A percentile compares a stretch with the other conserved stretches of the same genome.
Evolutionary conservation across 768 basidiomycete species (phyloP).

Genomic region (Ramaria rubella): DNA sequence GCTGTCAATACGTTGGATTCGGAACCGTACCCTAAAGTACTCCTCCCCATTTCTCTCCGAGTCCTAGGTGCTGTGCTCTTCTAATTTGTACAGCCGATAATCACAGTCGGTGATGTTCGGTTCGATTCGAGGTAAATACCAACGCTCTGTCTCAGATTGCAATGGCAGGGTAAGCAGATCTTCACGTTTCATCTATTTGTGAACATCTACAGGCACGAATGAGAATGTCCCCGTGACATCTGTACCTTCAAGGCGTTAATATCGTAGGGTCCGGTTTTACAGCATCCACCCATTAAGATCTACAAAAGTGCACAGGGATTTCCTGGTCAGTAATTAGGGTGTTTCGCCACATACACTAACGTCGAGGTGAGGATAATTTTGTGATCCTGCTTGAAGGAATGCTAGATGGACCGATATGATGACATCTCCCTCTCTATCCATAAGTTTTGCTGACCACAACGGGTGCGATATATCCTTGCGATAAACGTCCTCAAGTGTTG

Average conservation of each 20-base stretch:
- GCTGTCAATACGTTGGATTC: too few species aligned
- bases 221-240: too few species aligned
- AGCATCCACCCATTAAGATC: constrained; percentile 69
- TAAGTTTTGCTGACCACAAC: constrained; percentile 67
- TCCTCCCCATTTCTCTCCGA: too few species aligned
- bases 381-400: constrained; percentile 60
- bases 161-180: too few species aligned
- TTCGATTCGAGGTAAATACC: too few species aligned
- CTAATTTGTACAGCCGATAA: too few species aligned
- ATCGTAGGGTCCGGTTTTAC: constrained; percentile 50
- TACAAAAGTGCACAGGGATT: constrained; percentile 30
- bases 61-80: too few species aligned
- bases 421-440: constrained; percentile 44
- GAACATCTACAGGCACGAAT: too few species aligned
- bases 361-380: constrained; percentile 63
- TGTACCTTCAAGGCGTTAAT: constrained; percentile 25
- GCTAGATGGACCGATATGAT: constrained; percentile 54
- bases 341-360: constrained; percentile 31
- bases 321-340: neutral
- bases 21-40: too few species aligned
- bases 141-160: too few species aligned
- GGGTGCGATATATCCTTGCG: constrained; percentile 43
- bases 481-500: constrained; percentile 49
- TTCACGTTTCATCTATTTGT: too few species aligned
- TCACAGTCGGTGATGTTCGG: too few species aligned